These are phyloP conservation scores for Talaromyces rugulosus DNA, from an alignment of 2,329 filamentous ascomycete genomes.

Conservation along the genomic window DNA sequence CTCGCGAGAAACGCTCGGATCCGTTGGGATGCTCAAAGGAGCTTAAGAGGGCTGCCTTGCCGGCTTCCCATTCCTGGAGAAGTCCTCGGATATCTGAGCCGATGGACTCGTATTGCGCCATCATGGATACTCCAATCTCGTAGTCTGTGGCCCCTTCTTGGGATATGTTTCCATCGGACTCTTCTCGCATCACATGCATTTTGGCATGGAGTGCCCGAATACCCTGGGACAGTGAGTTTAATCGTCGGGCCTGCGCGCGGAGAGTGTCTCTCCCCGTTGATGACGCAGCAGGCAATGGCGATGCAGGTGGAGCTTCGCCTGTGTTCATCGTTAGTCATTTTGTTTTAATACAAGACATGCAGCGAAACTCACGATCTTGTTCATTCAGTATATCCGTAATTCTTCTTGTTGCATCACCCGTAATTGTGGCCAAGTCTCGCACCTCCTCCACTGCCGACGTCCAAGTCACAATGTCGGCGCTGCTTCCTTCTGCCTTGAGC, in stretches of 20 bases:
- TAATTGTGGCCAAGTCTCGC: constrained; percentile 58
- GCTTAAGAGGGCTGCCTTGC: constrained; percentile 73
- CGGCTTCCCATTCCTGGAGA: constrained; percentile 81
- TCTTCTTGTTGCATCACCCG: constrained; percentile 59
- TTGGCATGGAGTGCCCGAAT: constrained; percentile 93
- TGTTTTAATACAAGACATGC: not conserved
- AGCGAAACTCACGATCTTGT: constrained; percentile 63
- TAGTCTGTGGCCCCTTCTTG: constrained; percentile 58
- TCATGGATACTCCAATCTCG: constrained; percentile 72
- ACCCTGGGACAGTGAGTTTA: constrained; percentile 82
- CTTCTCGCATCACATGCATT: constrained; percentile 84
- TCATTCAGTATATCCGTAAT: constrained; percentile 69
- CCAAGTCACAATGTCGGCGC: constrained; percentile 74
- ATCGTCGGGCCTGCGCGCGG: constrained; percentile 80
- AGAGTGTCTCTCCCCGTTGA: constrained; percentile 72
- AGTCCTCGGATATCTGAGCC: constrained; percentile 78
- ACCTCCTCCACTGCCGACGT: constrained; percentile 72
- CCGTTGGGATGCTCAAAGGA: constrained; percentile 77
- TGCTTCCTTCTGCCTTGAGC: constrained; percentile 74
- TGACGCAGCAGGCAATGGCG: constrained; percentile 61
- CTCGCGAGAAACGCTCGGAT: constrained; percentile 19
- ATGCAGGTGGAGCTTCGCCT: constrained; percentile 45
- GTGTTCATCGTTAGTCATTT: constrained; percentile 9
- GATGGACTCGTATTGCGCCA: constrained; percentile 92
- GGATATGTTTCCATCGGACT: constrained; percentile 76